Evolutionary conservation across 2,329 filamentous ascomycete genomes (phyloP).

Genomic region (Fusarium phyllophilum): DNA sequence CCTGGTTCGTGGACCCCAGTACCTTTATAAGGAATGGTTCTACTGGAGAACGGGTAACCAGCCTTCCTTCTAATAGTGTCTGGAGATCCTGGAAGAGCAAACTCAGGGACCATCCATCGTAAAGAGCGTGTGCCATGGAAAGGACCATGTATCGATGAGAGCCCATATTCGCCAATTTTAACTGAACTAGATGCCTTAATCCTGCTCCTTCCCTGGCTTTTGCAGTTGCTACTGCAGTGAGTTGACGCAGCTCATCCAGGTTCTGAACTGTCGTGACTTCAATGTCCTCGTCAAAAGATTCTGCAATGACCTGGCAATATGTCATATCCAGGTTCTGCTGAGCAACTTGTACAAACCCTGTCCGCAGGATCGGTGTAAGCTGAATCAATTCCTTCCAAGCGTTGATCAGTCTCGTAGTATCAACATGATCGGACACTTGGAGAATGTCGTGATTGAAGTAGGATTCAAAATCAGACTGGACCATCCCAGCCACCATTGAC

Average conservation of each 20-base stretch:
- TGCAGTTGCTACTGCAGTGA: conserved; percentile 52
- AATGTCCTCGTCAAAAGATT: conserved; percentile 36
- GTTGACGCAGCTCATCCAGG: conserved; percentile 47
- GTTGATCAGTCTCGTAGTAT: conserved; percentile 64
- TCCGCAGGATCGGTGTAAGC: conserved; percentile 77
- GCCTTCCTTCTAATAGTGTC: conserved; percentile 66
- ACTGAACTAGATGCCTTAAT: conserved; percentile 57
- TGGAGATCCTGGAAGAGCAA: conserved; percentile 78
- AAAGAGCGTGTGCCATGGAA: conserved; percentile 86
- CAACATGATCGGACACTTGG: conserved; percentile 63
- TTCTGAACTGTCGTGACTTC: conserved; percentile 37
- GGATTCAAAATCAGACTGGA: conserved; percentile 74
- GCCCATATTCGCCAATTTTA: conserved; percentile 54
- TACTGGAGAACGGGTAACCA: conserved; percentile 57
- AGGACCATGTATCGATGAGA: conserved; percentile 62
- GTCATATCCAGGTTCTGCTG: conserved; percentile 64
- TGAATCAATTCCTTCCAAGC: conserved; percentile 72
- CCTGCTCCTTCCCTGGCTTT: conserved; percentile 53
- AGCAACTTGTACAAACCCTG: conserved; percentile 74
- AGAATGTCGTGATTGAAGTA: conserved; percentile 91
- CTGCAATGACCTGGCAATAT: conserved; percentile 61
- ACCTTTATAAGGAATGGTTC: conserved; percentile 59
- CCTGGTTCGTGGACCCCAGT: conserved; percentile 27
- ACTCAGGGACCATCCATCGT: conserved; percentile 86
- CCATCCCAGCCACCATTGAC: conserved; percentile 84